phyloP scores from a whole-genome alignment of 2,329 filamentous ascomycete species.

The Alternaria sp. region DNA sequence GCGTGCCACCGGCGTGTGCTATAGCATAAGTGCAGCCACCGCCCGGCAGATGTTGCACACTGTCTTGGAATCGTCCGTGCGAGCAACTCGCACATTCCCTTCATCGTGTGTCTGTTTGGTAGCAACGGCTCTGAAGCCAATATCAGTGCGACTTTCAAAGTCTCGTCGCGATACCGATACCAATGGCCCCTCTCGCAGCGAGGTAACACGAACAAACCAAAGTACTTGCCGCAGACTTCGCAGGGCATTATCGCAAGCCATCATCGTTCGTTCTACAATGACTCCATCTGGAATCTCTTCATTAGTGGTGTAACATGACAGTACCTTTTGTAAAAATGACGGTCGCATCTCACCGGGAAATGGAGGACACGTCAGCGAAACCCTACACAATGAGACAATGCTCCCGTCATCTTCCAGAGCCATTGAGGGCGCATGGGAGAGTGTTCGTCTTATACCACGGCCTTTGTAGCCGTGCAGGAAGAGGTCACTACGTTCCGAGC shows the following conservation, averaged over 20 bases:
- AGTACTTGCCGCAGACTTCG: background rate
- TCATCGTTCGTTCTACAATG: background rate
- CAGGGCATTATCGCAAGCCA: background rate
- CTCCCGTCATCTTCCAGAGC: background rate
- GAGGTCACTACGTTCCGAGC: background rate
- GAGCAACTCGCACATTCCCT: background rate
- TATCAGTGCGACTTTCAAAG: background rate
- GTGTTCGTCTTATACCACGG: background rate
- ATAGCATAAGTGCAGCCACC: background rate
- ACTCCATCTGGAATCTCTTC: background rate
- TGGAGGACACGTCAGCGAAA: background rate
- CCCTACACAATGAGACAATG: background rate
- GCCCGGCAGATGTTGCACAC: background rate
- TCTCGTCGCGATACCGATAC: background rate
- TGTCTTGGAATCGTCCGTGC: background rate
- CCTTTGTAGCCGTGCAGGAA: background rate
- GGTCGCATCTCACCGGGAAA: background rate
- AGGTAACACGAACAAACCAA: background rate
- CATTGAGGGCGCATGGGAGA: background rate
- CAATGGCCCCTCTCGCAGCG: background rate
- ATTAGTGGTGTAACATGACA: background rate
- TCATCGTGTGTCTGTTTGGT: background rate
- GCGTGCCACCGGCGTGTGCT: background rate
- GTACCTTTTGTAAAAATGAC: background rate
- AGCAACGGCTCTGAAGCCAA: background rate